Percentiles rank a stretch among this genome's conserved stretches.
Evolutionary conservation across 2,329 filamentous ascomycete species (phyloP).

Genomic region (Hypoxylon sp.): DNA sequence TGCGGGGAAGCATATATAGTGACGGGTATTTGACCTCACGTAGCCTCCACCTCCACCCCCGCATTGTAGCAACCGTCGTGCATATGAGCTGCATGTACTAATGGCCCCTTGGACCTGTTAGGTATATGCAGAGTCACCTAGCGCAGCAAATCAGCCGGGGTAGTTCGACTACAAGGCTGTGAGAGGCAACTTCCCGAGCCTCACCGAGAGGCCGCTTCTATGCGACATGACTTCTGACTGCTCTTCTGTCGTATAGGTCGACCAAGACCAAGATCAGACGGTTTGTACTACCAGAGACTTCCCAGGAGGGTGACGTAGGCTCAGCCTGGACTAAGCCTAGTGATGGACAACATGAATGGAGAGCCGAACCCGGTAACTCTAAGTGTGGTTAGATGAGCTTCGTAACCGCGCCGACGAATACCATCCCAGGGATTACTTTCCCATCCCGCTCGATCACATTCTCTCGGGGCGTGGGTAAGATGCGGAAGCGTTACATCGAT

Average conservation of each 20-base stretch:
- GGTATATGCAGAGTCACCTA: conserved; percentile 23
- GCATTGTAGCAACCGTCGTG: conserved; percentile 42
- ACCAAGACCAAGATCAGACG: conserved; percentile 1
- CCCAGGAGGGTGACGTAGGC: conserved; percentile 25
- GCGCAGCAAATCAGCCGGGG: conserved; percentile 29
- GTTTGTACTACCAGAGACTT: conserved; percentile 11
- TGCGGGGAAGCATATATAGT: conserved; percentile 45
- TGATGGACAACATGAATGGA: conserved; percentile 16
- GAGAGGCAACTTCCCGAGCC: conserved; percentile 45
- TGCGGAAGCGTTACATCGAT: conserved; percentile 43
- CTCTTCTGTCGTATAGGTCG: not conserved
- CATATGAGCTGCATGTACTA: conserved; percentile 36
- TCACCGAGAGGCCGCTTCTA: conserved; percentile 44
- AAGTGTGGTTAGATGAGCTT: conserved; percentile 28
- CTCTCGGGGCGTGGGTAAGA: conserved; percentile 19
- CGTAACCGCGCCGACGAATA: conserved; percentile 1
- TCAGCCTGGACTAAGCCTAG: conserved; percentile 5
- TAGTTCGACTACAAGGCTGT: conserved; percentile 41
- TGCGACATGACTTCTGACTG: conserved; percentile 15
- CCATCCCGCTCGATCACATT: conserved; percentile 30
- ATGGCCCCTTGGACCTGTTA: conserved; percentile 35
- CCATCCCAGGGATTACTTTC: conserved; percentile 24
- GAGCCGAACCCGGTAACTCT: conserved; percentile 27
- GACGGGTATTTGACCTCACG: conserved; percentile 40
- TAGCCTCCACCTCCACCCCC: conserved; percentile 44